Percentiles rank a stretch among this genome's conserved stretches.
Evolutionary conservation across 2,329 filamentous ascomycete species (phyloP).

Genomic region (Botrytis galanthina): DNA sequence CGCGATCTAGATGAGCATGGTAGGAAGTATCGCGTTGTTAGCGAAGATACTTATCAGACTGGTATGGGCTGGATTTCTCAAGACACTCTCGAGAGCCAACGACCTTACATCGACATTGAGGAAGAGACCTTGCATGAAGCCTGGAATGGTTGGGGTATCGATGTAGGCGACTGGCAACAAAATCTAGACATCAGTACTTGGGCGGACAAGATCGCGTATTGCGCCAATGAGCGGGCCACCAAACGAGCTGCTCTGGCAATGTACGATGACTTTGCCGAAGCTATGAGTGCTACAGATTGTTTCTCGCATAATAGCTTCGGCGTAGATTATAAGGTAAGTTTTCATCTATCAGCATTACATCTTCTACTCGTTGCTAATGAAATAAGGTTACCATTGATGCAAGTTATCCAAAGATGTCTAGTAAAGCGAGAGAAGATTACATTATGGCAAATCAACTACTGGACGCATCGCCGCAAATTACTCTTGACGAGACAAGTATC

Average conservation of each 20-base stretch:
- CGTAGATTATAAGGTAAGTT: constrained; percentile 31
- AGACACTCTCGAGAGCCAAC: constrained; percentile 50
- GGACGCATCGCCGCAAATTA: constrained; percentile 45
- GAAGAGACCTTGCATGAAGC: constrained; percentile 63
- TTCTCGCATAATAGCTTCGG: constrained; percentile 40
- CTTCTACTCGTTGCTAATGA: constrained; percentile 19
- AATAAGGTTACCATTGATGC: constrained; percentile 33
- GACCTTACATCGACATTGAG: constrained; percentile 47
- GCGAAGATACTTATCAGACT: constrained; percentile 70
- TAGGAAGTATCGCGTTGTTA: constrained; percentile 72
- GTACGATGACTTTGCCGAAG: constrained; percentile 55
- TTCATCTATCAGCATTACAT: neutral
- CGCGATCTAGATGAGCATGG: constrained; percentile 66
- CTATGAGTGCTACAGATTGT: constrained; percentile 65
- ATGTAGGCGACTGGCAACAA: constrained; percentile 57
- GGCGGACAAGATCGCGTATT: constrained; percentile 37
- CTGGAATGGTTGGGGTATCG: constrained; percentile 67
- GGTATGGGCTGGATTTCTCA: constrained; percentile 77
- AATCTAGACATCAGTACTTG: constrained; percentile 43
- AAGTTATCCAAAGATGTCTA: constrained; percentile 35
- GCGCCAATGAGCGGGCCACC: constrained; percentile 26
- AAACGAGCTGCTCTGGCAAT: constrained; percentile 45
- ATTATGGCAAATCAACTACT: constrained; percentile 53
- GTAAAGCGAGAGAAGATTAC: constrained; percentile 54
- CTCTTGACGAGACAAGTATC: constrained; percentile 25